phyloP scores from a whole-genome alignment of 768 basidiomycete species.

The Kwoniella dendrophila region DNA sequence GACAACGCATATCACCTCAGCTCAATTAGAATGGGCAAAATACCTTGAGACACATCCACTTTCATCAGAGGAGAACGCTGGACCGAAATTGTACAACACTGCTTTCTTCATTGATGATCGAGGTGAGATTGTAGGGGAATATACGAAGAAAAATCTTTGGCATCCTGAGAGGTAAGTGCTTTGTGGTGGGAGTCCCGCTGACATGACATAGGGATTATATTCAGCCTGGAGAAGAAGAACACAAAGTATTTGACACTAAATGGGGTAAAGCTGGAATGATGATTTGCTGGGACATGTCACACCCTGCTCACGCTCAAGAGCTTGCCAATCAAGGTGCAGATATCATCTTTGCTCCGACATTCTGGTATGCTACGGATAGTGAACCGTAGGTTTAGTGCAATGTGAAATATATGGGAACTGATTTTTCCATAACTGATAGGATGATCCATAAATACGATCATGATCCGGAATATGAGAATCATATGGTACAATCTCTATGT shows the following conservation, averaged over 20 bases:
- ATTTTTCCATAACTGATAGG: conserved; percentile 14
- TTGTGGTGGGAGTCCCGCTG: background rate
- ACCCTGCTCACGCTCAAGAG: conserved; percentile 39
- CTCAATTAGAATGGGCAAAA: conserved; percentile 32
- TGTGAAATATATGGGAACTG: background rate
- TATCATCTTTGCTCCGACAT: conserved; percentile 49
- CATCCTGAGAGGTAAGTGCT: conserved; percentile 48
- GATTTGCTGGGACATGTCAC: conserved; percentile 54
- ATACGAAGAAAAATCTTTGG: conserved; percentile 51
- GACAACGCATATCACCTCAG: conserved; percentile 13
- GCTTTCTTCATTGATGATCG: conserved; percentile 46
- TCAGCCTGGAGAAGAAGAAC: conserved; percentile 35
- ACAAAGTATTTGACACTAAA: conserved; percentile 42
- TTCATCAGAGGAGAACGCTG: conserved; percentile 20
- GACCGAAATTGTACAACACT: conserved; percentile 36
- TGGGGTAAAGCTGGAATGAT: conserved; percentile 47
- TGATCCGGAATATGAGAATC: conserved; percentile 37
- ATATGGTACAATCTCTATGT: conserved; percentile 39
- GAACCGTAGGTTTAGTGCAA: conserved; percentile 52
- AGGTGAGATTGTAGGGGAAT: conserved; percentile 37
- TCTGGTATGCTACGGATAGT: conserved; percentile 49
- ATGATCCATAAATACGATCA: conserved; percentile 30
- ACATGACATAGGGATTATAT: conserved; percentile 41
- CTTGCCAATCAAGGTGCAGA: conserved; percentile 47
- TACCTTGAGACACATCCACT: conserved; percentile 23